Evolutionary conservation across 192 early-diverging fungal genomes (phyloP), one percentile per base, ranked within the genome.

Genomic region (Podila verticillata): DNA sequence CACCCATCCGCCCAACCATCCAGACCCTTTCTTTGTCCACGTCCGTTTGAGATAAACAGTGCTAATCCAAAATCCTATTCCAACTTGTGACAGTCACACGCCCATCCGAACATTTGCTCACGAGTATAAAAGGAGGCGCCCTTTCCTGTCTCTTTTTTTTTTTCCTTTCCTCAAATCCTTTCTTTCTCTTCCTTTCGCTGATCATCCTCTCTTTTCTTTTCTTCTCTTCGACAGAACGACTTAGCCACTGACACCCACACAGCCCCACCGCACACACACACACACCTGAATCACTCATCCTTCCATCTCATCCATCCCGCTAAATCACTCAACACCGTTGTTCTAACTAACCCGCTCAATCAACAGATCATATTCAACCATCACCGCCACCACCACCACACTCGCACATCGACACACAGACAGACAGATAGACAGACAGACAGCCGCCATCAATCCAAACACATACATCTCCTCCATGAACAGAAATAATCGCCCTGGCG

Each of bases 141-240:
- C 48, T 61, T 60, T 51, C 13, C 29, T 56, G 54, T 30, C 17
- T 54, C 63, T 65, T 24, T 47, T 65, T 44, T 65, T 49, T 30
- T 30, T 32, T 30, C n/a, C 32, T 48, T 28, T 28, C 28, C 12
- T 17, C 39, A 44, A 44, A 15, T 65, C 39, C 6, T 15, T 51
- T 30, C 19, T 51, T 35, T 66, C n/a, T 24, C 49, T 24, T 32
- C 30, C 44, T 30, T 30, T 30, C 10, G 4, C 62, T 20, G 35
- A 65, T 24, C 47, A n/a, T 20, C 15, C 24, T 4, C 28, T 28
- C 13, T 49, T 20, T 29, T 56, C 28, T 9, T 12, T 56, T 4
- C 6, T 0, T 28, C 7, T 20, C 26, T 32, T 12, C 6, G 8
- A 9, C 47, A 13, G n/a, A 28, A 20, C 39, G 39, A 44, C 39